Evolutionary conservation across 139 green algal species (phyloP).

Genomic region (Coccomyxa sp.): DNA sequence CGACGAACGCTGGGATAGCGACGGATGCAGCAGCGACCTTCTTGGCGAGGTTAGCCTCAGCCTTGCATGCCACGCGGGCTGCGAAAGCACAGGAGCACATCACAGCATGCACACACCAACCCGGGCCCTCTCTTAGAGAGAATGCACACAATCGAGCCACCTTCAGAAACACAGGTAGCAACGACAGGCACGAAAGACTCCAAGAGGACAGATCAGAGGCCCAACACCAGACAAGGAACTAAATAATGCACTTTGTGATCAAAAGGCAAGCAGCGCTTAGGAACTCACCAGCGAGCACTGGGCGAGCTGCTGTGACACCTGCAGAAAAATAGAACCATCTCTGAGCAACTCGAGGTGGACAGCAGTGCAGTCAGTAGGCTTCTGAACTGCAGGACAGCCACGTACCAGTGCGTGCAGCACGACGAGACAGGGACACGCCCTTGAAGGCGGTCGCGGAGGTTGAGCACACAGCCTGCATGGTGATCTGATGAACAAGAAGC

Average conservation of each 20-base stretch:
- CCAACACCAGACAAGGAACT: no score
- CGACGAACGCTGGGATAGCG: conserved; percentile 10
- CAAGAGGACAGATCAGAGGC: no score
- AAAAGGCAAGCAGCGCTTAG: no score
- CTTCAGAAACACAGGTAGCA: no score
- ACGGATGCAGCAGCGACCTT: conserved; percentile 9
- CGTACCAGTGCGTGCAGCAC: neutral
- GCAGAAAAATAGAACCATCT: neutral
- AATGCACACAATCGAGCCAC: no score
- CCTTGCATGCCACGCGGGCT: neutral
- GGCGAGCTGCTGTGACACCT: conserved; percentile 1
- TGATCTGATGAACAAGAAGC: neutral
- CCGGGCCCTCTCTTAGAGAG: no score
- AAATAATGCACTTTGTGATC: no score
- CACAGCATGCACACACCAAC: neutral
- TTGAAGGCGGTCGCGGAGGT: conserved; percentile 8
- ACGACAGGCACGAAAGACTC: no score
- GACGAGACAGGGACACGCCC: conserved; percentile 1
- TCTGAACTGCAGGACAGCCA: no score
- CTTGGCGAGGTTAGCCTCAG: neutral
- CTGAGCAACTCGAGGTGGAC: neutral
- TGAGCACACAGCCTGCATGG: conserved; percentile 6
- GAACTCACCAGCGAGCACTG: neutral
- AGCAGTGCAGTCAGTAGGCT: no score
- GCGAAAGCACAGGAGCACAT: neutral